phyloP scores from a whole-genome alignment of 768 basidiomycete species.

The Phaeotremella skinneri region DNA sequence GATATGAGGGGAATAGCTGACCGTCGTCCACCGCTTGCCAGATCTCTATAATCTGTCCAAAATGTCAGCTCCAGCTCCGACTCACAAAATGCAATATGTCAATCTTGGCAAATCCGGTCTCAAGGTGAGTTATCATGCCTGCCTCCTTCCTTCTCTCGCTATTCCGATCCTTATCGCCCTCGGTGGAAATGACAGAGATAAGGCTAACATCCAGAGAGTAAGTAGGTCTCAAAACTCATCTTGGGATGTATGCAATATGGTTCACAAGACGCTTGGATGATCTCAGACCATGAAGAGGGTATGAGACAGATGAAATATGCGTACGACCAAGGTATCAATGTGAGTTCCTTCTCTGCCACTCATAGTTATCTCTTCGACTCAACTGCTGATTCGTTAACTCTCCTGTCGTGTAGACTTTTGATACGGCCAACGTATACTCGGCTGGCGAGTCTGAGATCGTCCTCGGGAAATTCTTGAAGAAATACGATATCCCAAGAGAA shows the following conservation, averaged over 20 bases:
- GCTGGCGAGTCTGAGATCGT: slow-evolving; percentile 54
- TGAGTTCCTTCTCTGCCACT: slow-evolving; percentile 17
- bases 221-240: slow-evolving; percentile 64
- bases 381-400: background rate
- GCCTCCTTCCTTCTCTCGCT: background rate
- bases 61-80: slow-evolving; percentile 1
- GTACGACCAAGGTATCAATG: slow-evolving; percentile 43
- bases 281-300: slow-evolving; percentile 40
- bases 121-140: slow-evolving; percentile 27
- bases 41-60: background rate
- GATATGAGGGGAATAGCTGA: background rate
- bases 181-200: no score
- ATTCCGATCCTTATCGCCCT: no score
- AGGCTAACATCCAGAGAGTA: background rate
- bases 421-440: slow-evolving; percentile 37
- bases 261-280: slow-evolving; percentile 61
- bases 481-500: slow-evolving; percentile 65
- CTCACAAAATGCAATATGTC: slow-evolving; percentile 42
- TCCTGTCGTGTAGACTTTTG: slow-evolving; percentile 27
- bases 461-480: slow-evolving; percentile 71
- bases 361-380: background rate
- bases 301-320: slow-evolving; percentile 44
- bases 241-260: slow-evolving; percentile 66
- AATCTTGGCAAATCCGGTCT: slow-evolving; percentile 43
- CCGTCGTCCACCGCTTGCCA: background rate